Evolutionary conservation across 2,329 filamentous ascomycete genomes (phyloP), one percentile per base, ranked within the genome.

Genomic region (Domatiomyces globalis): DNA sequence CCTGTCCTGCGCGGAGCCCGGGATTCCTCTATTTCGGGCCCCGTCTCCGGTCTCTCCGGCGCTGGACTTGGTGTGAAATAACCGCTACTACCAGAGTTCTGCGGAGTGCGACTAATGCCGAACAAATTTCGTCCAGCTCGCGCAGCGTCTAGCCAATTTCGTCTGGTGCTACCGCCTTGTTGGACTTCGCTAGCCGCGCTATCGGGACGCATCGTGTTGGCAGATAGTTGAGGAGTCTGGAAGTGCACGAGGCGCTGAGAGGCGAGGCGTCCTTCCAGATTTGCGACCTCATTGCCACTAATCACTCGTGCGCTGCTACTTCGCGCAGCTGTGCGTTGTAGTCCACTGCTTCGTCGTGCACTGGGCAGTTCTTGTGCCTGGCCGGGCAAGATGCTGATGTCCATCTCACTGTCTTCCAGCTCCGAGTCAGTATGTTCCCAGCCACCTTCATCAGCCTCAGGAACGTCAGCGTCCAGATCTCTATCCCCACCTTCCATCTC

Each of bases 381-480:
- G 6, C 45, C 45, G 5, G 58, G 54, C 18, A 61, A 33, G n/a
- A 58, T 54, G 29, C 54, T 57, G 19, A 56, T 55, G 43, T 52
- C 54, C 55, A 56, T 55, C 36, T 58, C 53, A 45, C 53, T 56
- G 45, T 56, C 56, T 25, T 59, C 57, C 9, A 54, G 46, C 44
- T 87, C 84, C 1, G 83, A 84, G 66, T 87, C 84, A 7, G 84
- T 87, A 63, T 87, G 84, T 69, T 88, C 84, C 69, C 87, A 87
- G 59, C 78, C 77, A 22, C 25, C 63, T 43, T 63, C 58, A 36
- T 67, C 67, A 6, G 74, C 80, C 54, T 84, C 81, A 18, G 83
- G 82, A 36, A 87, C 77, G 53, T 84, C 81, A 47, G 80, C 81
- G 63, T 87, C 84, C 43, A 87, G 71, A 62, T 87, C 76, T n/a